A percentile compares a stretch with the other conserved stretches of the same genome.
phyloP scores from a whole-genome alignment of 2,329 filamentous ascomycete genomes.

The Stachybotrys echinatus region DNA sequence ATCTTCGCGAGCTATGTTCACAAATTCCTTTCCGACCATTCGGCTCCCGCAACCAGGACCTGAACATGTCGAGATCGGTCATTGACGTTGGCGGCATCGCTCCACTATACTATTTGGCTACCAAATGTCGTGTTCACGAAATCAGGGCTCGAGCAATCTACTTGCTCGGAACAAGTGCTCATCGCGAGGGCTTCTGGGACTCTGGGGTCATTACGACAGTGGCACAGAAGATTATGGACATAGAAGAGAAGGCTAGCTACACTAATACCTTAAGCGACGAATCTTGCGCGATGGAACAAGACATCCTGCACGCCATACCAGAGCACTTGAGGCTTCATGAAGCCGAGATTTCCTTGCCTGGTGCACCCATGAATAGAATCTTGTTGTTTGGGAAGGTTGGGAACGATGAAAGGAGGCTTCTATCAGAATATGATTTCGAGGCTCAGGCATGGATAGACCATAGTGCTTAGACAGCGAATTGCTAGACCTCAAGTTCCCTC shows the following conservation, averaged over 20 bases:
- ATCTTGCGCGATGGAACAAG: neutral
- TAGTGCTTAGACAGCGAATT: too few relatives aligned
- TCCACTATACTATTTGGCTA: conserved; percentile 37
- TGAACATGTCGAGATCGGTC: conserved; percentile 26
- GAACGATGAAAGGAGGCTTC: neutral
- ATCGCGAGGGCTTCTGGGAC: conserved; percentile 39
- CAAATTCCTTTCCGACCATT: too few relatives aligned
- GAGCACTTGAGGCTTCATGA: neutral
- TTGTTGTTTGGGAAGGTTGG: neutral
- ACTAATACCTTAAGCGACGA: neutral
- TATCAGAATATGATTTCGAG: neutral
- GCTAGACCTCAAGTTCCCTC: too few relatives aligned
- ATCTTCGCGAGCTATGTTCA: conserved; percentile 6
- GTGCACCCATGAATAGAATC: neutral
- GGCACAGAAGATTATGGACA: conserved; percentile 27
- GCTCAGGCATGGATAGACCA: neutral
- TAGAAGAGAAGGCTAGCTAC: conserved; percentile 24
- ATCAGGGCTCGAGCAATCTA: conserved; percentile 32
- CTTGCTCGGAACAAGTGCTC: conserved; percentile 20
- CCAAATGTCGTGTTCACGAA: conserved; percentile 39
- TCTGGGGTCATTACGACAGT: conserved; percentile 21
- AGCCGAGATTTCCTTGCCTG: neutral
- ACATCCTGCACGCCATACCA: neutral
- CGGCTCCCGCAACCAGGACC: conserved; percentile 2
- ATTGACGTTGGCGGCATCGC: conserved; percentile 39